Evolutionary conservation across 805 yeast genomes (phyloP).

Genomic region (Sporopachydermia quercuum): DNA sequence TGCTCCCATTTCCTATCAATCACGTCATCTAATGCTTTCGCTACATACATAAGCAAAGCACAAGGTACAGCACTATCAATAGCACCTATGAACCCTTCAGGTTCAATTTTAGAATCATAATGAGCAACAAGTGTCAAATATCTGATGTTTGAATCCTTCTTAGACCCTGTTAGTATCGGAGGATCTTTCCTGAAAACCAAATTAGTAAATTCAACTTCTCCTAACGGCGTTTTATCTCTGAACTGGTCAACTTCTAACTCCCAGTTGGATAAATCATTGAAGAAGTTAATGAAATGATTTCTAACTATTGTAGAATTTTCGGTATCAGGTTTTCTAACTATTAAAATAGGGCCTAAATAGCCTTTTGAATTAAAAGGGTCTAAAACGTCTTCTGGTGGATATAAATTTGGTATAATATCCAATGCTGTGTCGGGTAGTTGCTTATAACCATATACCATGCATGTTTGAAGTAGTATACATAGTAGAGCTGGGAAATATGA

Average conservation of each 20-base stretch:
- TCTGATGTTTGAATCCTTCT: slow-evolving; percentile 9
- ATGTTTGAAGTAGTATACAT: too few species aligned
- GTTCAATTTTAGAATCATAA: slow-evolving; percentile 34
- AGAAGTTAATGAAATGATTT: slow-evolving; percentile 21
- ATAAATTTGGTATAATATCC: slow-evolving; percentile 4
- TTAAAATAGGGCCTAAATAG: slow-evolving; percentile 16
- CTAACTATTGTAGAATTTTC: slow-evolving; percentile 23
- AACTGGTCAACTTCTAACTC: slow-evolving; percentile 16
- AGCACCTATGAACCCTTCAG: slow-evolving; percentile 46
- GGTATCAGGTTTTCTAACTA: slow-evolving; percentile 28
- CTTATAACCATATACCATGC: background rate
- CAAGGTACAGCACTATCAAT: slow-evolving; percentile 46
- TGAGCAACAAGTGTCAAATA: slow-evolving; percentile 35
- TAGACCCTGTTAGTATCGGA: slow-evolving; percentile 6
- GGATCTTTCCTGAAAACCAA: slow-evolving; percentile 19
- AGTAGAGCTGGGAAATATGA: too few species aligned
- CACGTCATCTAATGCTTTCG: slow-evolving; percentile 17
- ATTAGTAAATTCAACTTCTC: slow-evolving; percentile 23
- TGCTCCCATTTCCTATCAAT: slow-evolving; percentile 11
- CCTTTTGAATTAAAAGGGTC: slow-evolving; percentile 9
- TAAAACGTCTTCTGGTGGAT: slow-evolving; percentile 8
- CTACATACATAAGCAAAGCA: slow-evolving; percentile 32
- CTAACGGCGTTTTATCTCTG: slow-evolving; percentile 22
- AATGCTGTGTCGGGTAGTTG: background rate
- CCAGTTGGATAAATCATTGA: slow-evolving; percentile 17